Percentiles rank a stretch among this genome's conserved stretches.
Conservation (phyloP, 805 yeast genomes). For the Kluyveromyces wickerhamii region DNA sequence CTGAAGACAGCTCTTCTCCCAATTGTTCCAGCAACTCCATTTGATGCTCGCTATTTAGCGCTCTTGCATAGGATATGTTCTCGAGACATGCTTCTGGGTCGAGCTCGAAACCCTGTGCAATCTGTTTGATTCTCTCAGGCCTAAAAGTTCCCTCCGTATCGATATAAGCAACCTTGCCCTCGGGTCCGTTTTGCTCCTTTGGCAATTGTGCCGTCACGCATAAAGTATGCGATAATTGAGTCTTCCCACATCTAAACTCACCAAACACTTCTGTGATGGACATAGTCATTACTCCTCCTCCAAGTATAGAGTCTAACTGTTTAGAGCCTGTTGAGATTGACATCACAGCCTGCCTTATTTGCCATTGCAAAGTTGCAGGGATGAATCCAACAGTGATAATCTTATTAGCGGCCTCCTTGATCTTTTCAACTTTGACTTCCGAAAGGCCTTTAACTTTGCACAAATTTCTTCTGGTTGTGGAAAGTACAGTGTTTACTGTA, state of each 20-base stretch:
- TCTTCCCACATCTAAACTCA: conserved; percentile 73
- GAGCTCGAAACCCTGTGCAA: conserved; percentile 61
- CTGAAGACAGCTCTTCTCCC: conserved; percentile 59
- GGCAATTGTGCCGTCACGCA: conserved; percentile 73
- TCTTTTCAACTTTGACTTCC: conserved; percentile 71
- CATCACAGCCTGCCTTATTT: conserved; percentile 53
- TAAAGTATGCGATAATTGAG: conserved; percentile 73
- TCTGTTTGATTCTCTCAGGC: conserved; percentile 57
- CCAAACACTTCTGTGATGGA: conserved; percentile 75
- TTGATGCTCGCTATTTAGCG: conserved; percentile 73
- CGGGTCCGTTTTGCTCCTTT: conserved; percentile 65
- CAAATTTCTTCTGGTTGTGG: conserved; percentile 58
- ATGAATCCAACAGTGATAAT: conserved; percentile 61
- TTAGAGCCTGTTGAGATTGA: conserved; percentile 65
- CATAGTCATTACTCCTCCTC: conserved; percentile 73
- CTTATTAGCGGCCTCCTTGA: conserved; percentile 65
- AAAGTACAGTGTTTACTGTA: conserved; percentile 49
- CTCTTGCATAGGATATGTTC: conserved; percentile 68
- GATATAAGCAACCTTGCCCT: conserved; percentile 70
- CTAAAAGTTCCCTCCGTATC: conserved; percentile 81
- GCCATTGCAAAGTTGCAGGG: conserved; percentile 63
- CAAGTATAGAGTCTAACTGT: conserved; percentile 57
- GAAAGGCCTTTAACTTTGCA: conserved; percentile 62
- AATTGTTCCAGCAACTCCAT: conserved; percentile 61
- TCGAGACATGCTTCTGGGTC: conserved; percentile 64